These are phyloP conservation scores for Globisporangium emineosum DNA, from an alignment of 352 stramenopile species.

Conservation along the genomic window DNA sequence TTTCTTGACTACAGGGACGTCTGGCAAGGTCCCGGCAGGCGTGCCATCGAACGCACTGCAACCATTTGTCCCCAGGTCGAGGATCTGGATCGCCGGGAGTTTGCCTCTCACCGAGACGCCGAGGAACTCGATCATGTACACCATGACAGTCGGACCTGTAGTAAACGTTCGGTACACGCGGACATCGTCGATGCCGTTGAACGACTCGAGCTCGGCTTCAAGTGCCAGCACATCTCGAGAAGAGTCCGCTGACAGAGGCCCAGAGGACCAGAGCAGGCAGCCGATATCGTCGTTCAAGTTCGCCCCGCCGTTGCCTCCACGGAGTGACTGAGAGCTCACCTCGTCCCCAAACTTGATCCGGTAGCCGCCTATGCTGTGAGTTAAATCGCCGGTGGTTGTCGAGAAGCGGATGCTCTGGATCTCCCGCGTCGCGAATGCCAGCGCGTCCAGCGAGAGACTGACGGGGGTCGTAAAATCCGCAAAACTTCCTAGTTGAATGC, in stretches of 20 bases:
- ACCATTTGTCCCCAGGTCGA: constrained; percentile 90
- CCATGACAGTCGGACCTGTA: constrained; percentile 48
- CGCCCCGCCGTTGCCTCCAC: constrained; percentile 58
- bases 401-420: constrained; percentile 65
- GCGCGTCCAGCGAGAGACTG: constrained; percentile 40
- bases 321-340: constrained; percentile 78
- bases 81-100: constrained; percentile 79
- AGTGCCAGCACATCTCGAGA: constrained; percentile 47
- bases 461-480: constrained; percentile 33
- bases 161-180: constrained; percentile 53
- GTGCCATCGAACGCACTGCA: constrained; percentile 71
- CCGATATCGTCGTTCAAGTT: constrained; percentile 78
- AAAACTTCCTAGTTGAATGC: constrained; percentile 46
- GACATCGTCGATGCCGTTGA: constrained; percentile 72
- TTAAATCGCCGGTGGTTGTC: constrained; percentile 28
- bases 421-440: constrained; percentile 52
- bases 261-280: constrained; percentile 76
- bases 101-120: constrained; percentile 88
- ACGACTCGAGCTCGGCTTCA: constrained; percentile 61
- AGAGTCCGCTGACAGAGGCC: constrained; percentile 30
- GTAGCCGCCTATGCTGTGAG: constrained; percentile 75
- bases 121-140: constrained; percentile 93
- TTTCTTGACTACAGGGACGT: constrained; percentile 27
- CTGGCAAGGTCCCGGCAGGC: constrained; percentile 17
- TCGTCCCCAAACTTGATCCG: constrained; percentile 89